Base-by-base conservation (phyloP, 2,329 filamentous ascomycete genomes). In the Xylogone sp. region DNA sequence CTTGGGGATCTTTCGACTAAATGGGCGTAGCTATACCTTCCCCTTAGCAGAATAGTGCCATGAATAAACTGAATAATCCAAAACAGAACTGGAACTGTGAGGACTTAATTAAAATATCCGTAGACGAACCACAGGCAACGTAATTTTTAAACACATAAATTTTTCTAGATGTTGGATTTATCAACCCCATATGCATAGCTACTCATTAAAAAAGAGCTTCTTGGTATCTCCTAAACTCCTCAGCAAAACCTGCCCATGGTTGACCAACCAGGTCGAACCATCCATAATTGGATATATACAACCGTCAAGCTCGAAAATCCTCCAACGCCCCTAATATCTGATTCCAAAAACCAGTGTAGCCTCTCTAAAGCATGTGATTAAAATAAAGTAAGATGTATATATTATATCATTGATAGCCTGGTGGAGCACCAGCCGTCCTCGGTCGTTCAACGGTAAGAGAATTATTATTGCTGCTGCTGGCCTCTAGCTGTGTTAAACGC, bases 401-500 rank as follows among this genome's bases (percentile, higher is more conserved):
- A 13, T 39, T 13, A 16, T 18, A 39, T 39, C 34, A 39, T 39
- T 39, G 34, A 18, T 39, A 39, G 20, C n/a, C 44, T 13, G 21
- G 22, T 16, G 48, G 31, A 51, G 51, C 55, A 22, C 60, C 61
- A n/a, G 58, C 56, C n/a, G 59, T 63, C 47, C 59, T 63, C 21
- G 59, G 59, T 46, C 58, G 42, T 43, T 62, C 60, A 39, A 39
- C 34, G 5, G 34, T 18, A 39, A 16, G 12, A 9, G 34, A 18
- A n/a, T n/a, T n/a, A n/a, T n/a, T n/a, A n/a, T n/a, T n/a, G n/a
- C 34, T 39, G 13, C 21, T 18, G 43, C 43, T 31, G 13, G 61
- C 51, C 12, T 57, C 57, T 22, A 57, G 43, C 48, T 55, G 57
- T 20, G 57, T 75, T 29, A 83, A 68, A 45, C 77, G 71, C 47